Evolutionary conservation across 148 eudicot genomes (phyloP), one percentile per base, ranked within the genome.

Genomic region (Dysphania ambrosioides): DNA sequence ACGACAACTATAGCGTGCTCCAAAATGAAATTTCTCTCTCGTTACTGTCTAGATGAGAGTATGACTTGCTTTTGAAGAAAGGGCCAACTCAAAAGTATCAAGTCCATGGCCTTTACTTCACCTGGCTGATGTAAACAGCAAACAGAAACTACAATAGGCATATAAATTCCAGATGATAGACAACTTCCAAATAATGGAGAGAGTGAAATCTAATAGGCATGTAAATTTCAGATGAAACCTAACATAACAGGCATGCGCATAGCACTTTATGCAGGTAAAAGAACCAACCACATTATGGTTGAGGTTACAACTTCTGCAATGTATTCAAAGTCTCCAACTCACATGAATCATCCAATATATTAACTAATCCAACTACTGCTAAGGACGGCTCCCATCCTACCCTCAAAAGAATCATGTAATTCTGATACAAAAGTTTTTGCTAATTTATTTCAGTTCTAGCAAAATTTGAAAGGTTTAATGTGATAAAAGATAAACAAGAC

Each of bases 371-470:
- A 44, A 15, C 73, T 79, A 42, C 23, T 30, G 69, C 68, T 75
- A 49, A 64, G 41, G 63, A 41, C 8, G 24, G 24, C 31, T 42
- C n/a, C 29, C 66, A 72, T 75, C 72, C 75, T 32, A 21, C 15
- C 70, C 42, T n/a, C 67, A 47, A 64, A 75, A 75, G 79, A 71
- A 80, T 80, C 61, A 63, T 75, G 51, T 70, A 71, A 38, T 71
- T 56, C 72, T 65, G 47, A 27, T n/a, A 59, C 77, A 44, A 57
- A 16, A 41, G 70, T 61, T 80, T 27, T 56, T 44, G 40, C 68
- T 71, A 64, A 64, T 65, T 80, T 75, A 75, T 80, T 71, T 53
- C 44, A 35, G 72, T 30, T 40, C 61, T 72, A 63, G 72, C 68
- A 75, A 75, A 75, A 70, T 57, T 70, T 56, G 60, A 53, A 63